Conservation (phyloP, 768 basidiomycete genomes). For the Boletus edulis region DNA sequence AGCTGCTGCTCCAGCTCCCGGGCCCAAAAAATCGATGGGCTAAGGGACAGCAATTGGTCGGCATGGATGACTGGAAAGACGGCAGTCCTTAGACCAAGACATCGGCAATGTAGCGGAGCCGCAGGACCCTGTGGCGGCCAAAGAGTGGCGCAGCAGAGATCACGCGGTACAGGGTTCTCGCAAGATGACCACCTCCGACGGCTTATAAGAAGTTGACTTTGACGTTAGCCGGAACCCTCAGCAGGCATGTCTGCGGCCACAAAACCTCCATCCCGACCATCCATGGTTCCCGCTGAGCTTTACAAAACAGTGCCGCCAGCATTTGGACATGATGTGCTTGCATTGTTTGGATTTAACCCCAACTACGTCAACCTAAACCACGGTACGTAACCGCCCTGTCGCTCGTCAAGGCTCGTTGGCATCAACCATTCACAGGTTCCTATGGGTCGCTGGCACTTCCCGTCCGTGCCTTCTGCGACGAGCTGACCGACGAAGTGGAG, state of each 20-base stretch:
- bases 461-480: slow-evolving; percentile 44
- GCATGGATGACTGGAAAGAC: too few relatives aligned
- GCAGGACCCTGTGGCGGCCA: too few relatives aligned
- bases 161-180: too few relatives aligned
- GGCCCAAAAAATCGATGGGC: too few relatives aligned
- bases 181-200: too few relatives aligned
- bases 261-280: not conserved
- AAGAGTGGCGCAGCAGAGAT: too few relatives aligned
- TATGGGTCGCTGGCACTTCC: slow-evolving; percentile 56
- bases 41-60: too few relatives aligned
- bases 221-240: not conserved
- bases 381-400: slow-evolving; percentile 38
- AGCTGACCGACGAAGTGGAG: slow-evolving; percentile 44
- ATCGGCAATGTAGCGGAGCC: too few relatives aligned
- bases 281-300: slow-evolving; percentile 5
- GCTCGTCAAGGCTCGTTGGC: not conserved
- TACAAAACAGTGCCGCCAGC: slow-evolving; percentile 33
- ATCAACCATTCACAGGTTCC: slow-evolving; percentile 41
- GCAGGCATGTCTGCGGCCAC: slow-evolving; percentile 3
- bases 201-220: too few relatives aligned
- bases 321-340: slow-evolving; percentile 56
- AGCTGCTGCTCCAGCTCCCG: too few relatives aligned
- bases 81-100: too few relatives aligned
- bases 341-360: slow-evolving; percentile 55
- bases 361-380: slow-evolving; percentile 65